These are phyloP conservation scores for Dendryphion nanum DNA, from an alignment of 2,329 filamentous ascomycete genomes.

Conservation along the genomic window DNA sequence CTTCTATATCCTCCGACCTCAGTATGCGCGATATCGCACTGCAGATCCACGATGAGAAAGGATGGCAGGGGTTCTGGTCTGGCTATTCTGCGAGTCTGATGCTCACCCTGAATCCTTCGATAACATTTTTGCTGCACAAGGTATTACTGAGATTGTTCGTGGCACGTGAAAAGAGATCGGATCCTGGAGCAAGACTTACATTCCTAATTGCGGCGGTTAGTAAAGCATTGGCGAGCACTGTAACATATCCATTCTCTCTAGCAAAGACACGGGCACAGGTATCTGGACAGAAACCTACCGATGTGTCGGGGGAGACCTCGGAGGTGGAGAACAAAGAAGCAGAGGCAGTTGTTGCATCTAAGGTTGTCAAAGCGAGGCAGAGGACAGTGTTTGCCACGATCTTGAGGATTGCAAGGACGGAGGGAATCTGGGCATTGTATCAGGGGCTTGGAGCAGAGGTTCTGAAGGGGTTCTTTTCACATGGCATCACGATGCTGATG, in stretches of 20 bases:
- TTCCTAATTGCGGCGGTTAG: slow-evolving; percentile 72
- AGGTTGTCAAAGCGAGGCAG: slow-evolving; percentile 26
- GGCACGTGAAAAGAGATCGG: slow-evolving; percentile 50
- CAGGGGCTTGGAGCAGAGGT: slow-evolving; percentile 74
- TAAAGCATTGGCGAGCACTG: slow-evolving; percentile 71
- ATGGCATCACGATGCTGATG: slow-evolving; percentile 83
- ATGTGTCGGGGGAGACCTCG: slow-evolving; percentile 15
- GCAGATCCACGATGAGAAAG: slow-evolving; percentile 67
- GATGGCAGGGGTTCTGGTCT: slow-evolving; percentile 77
- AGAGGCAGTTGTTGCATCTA: slow-evolving; percentile 9
- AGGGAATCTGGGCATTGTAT: slow-evolving; percentile 71
- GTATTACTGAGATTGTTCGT: slow-evolving; percentile 63
- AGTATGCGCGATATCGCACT: slow-evolving; percentile 57
- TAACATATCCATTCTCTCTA: slow-evolving; percentile 83
- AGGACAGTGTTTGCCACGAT: slow-evolving; percentile 64
- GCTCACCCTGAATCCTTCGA: slow-evolving; percentile 78
- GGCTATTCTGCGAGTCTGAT: slow-evolving; percentile 80
- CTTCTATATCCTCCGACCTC: slow-evolving; percentile 28
- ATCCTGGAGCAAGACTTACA: slow-evolving; percentile 54
- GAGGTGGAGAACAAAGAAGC: slow-evolving; percentile 13
- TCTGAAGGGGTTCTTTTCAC: slow-evolving; percentile 78
- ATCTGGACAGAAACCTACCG: slow-evolving; percentile 40
- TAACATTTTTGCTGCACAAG: slow-evolving; percentile 83
- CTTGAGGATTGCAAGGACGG: slow-evolving; percentile 55
- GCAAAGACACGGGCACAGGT: slow-evolving; percentile 80